Percentiles rank a stretch among this genome's conserved stretches.
These are phyloP conservation scores for Malassezia japonica DNA, from an alignment of 1,284 basidiomycete species.

Conservation along the genomic window DNA sequence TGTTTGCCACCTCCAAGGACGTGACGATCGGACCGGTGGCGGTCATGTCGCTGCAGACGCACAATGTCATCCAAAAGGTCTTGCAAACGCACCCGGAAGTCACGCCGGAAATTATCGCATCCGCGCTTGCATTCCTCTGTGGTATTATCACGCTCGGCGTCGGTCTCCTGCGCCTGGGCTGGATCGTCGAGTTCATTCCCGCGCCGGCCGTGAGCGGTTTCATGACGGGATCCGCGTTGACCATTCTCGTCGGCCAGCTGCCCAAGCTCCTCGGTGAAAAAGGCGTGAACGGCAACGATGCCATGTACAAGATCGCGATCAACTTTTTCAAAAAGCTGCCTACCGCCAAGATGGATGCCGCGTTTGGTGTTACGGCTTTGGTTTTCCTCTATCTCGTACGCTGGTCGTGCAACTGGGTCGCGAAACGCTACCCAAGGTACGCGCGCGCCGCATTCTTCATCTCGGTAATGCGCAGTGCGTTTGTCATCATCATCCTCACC, in stretches of 20 bases:
- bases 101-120: constrained; percentile 63
- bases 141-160: constrained; percentile 88
- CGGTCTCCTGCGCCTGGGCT: constrained; percentile 81
- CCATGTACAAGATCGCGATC: constrained; percentile 80
- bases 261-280: constrained; percentile 41
- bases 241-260: constrained; percentile 43
- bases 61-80: constrained; percentile 52
- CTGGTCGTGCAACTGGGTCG: constrained; percentile 56
- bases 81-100: constrained; percentile 15
- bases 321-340: constrained; percentile 77
- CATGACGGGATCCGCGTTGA: constrained; percentile 52
- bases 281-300: constrained; percentile 31
- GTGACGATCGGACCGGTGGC: constrained; percentile 54
- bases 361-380: constrained; percentile 75
- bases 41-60: constrained; percentile 88
- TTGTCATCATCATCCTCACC: constrained; percentile 54
- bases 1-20: constrained; percentile 48
- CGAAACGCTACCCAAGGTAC: constrained; percentile 63
- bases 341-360: constrained; percentile 66
- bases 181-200: constrained; percentile 91
- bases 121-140: constrained; percentile 72
- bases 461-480: constrained; percentile 43
- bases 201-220: constrained; percentile 81
- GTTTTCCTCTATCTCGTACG: constrained; percentile 67
- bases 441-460: constrained; percentile 55